A percentile compares a stretch with the other conserved stretches of the same genome.
Conservation (phyloP, 2,329 filamentous ascomycete genomes). For the Phoma herbarum region DNA sequence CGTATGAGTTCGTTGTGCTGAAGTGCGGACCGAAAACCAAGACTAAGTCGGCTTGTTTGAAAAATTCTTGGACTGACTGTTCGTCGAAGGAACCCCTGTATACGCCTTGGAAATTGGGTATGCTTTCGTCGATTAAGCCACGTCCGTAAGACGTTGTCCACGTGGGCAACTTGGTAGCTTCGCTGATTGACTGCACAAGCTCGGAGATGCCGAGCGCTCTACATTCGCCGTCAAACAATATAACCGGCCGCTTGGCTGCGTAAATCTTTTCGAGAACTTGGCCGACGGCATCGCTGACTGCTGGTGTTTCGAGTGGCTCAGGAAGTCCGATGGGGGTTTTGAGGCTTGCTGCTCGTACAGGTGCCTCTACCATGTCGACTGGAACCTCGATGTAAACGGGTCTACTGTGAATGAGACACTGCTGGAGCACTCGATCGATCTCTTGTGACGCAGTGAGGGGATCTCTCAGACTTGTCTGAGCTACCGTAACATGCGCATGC, state of each 20-base stretch:
- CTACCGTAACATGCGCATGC: constrained; percentile 59
- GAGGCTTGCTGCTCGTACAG: constrained; percentile 48
- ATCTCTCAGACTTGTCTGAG: constrained; percentile 60
- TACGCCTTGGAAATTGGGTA: constrained; percentile 60
- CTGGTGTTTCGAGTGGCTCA: constrained; percentile 24
- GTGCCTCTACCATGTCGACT: constrained; percentile 59
- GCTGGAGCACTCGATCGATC: constrained; percentile 61
- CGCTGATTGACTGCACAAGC: constrained; percentile 55
- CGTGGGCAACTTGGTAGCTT: constrained; percentile 58
- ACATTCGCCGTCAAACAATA: constrained; percentile 63
- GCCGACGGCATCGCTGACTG: constrained; percentile 43
- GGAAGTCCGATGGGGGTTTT: constrained; percentile 17
- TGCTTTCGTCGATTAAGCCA: constrained; percentile 59
- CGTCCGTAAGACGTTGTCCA: constrained; percentile 61
- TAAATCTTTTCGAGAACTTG: constrained; percentile 56
- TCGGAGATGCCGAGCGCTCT: constrained; percentile 54
- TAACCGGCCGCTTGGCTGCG: constrained; percentile 57
- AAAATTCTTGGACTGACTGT: constrained; percentile 43
- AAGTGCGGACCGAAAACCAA: constrained; percentile 59
- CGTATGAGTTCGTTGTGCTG: constrained; percentile 59
- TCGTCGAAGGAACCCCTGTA: constrained; percentile 58
- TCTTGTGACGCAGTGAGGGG: constrained; percentile 57
- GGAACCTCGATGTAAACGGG: constrained; percentile 67
- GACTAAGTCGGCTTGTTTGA: constrained; percentile 56
- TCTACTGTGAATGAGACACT: constrained; percentile 62